Evolutionary conservation across 352 stramenopile species (phyloP), one percentile per base, ranked within the genome.

Genomic region (Globisporangium okanoganense): DNA sequence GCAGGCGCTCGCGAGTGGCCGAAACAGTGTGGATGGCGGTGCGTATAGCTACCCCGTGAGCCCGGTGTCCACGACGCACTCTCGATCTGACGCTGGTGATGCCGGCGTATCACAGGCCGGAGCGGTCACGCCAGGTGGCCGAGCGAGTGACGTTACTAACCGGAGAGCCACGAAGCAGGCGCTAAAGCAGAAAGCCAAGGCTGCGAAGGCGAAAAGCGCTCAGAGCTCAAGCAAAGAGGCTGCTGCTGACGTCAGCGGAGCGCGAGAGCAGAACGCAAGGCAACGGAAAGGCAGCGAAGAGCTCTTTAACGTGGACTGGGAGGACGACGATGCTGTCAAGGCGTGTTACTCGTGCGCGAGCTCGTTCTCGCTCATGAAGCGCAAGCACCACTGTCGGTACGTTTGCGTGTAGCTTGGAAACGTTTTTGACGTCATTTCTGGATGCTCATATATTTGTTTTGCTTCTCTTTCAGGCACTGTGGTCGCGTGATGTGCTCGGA

Each of bases 381-480:
- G 83, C 53, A 91, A 89, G 62, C 83, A 93, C 41, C 83, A 93
- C 58, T 93, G 83, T 50, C 78, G 83, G 61, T 83, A 73, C 56
- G 71, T 61, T 29, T 57, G 18, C 27, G 5, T 58, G 24, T n/a
- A n/a, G n/a, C n/a, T n/a, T n/a, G n/a, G n/a, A n/a, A n/a, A 24
- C 35, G 20, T 33, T 6, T n/a, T 45, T n/a, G 10, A 8, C 33
- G 33, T 16, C 14, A 43, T 50, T 36, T 49, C 48, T 58, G 40
- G 6, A 18, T 40, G 35, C 27, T 55, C 14, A n/a, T n/a, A 40
- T 29, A 9, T 25, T 36, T 24, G 27, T 40, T 6, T 40, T 55
- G 18, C 2, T 12, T 38, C 14, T 40, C 3, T n/a, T n/a, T n/a
- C n/a, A 83, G 74, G 14, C 59, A 70, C 35, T 92, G 83, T 24